Evolutionary conservation across 306 rosid species (phyloP), one percentile per base, ranked within the genome.

Genomic region (Fragaria nilgerrensis): DNA sequence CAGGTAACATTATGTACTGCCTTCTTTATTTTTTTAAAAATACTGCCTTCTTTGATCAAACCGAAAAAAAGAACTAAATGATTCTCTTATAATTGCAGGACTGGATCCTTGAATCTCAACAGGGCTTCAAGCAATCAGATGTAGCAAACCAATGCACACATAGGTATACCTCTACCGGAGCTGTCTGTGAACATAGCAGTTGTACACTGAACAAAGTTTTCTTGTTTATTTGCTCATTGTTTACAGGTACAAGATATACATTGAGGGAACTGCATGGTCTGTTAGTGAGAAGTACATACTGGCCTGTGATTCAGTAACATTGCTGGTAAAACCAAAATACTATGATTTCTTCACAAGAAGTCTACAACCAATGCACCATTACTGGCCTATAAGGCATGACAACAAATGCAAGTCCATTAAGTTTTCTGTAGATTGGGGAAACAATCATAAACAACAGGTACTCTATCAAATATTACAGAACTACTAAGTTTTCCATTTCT

Each of bases 231-330:
- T 36, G 50, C n/a, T 68, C 34, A 10, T 62, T 14, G 3, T 52
- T 65, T 37, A 36, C 13, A 85, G 88, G 49, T 85, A 82, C 82
- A 82, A 85, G 74, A 77, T 80, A 64, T 85, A 82, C 44, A 77
- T 83, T 27, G 89, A 85, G 79, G 86, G 89, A n/a, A 80, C 25
- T 68, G 84, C 81, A 47, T 85, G 89, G 86, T 85, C 86, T 12
- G 86, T 85, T 25, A 85, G 86, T 66, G 84, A 82, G 73, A 85
- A 85, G 59, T 82, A 85, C 74, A 85, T 85, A 62, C 79, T 85
- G 25, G 79, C 86, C 23, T 85, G 86, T 71, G 76, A 85, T 66
- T 82, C 89, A 10, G 63, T 80, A 41, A 74, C 88, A 49, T 55
- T 82, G 66, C 2, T 72, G 2, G 80, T 85, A 37, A 79, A 74